A percentile compares a stretch with the other conserved stretches of the same genome.
Evolutionary conservation across 768 basidiomycete genomes (phyloP).

Genomic region (Boletus pseudo-olivaceus): DNA sequence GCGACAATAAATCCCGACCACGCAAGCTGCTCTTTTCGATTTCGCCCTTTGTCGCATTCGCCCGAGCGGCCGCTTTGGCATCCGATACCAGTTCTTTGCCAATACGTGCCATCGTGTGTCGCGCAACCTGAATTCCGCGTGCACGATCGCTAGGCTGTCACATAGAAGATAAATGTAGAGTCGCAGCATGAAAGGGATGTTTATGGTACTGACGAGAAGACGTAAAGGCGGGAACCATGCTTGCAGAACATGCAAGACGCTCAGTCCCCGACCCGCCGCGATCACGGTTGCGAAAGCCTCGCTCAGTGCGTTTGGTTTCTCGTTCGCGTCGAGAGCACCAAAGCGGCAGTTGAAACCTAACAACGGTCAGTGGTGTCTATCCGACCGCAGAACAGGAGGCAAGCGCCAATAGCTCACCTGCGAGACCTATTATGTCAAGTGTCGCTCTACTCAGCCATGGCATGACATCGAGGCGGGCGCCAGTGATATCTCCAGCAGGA

Average conservation of each 20-base stretch:
- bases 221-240: constrained; percentile 37
- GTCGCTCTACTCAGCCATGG: constrained; percentile 34
- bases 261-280: not conserved
- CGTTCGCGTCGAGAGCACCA: constrained; percentile 26
- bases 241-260: constrained; percentile 32
- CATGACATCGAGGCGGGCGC: constrained; percentile 27
- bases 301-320: constrained; percentile 30
- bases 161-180: not conserved
- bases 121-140: constrained; percentile 26
- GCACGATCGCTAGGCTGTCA: constrained; percentile 22
- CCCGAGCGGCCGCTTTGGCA: constrained; percentile 42
- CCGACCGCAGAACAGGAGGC: not conserved
- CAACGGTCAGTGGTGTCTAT: not conserved
- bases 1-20: constrained; percentile 55
- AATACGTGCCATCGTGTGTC: constrained; percentile 45
- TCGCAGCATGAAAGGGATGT: not conserved
- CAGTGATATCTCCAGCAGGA: constrained; percentile 12
- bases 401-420: constrained; percentile 21
- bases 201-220: constrained; percentile 29
- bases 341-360: constrained; percentile 37
- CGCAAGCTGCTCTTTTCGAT: constrained; percentile 34
- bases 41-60: constrained; percentile 23
- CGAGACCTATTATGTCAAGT: constrained; percentile 40
- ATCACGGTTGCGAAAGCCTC: constrained; percentile 31
- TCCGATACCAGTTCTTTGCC: constrained; percentile 45